Conservation (phyloP, 2,329 filamentous ascomycete genomes). For the Sclerotinia trifoliorum region DNA sequence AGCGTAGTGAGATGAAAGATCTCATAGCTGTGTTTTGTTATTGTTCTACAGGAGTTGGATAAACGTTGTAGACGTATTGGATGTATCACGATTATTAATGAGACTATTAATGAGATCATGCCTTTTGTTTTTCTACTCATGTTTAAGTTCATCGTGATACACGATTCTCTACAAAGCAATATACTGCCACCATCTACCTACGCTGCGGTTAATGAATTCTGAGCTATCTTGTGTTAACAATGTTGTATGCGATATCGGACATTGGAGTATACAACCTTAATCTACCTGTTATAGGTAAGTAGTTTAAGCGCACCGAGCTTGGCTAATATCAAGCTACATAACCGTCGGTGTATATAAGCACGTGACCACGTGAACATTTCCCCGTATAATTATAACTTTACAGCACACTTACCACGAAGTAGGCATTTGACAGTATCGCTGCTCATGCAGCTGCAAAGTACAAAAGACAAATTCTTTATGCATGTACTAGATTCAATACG, state of each 20-base stretch:
- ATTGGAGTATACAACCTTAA: neutral
- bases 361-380: neutral
- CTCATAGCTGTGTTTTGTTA: neutral
- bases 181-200: neutral
- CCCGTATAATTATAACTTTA: neutral
- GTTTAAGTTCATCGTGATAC: neutral
- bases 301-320: neutral
- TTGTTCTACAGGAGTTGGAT: neutral
- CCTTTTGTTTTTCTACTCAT: conserved; percentile 1
- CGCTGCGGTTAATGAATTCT: neutral
- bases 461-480: no score
- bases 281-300: neutral
- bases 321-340: neutral
- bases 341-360: no score
- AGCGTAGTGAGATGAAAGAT: conserved; percentile 10
- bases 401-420: no score
- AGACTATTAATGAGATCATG: conserved; percentile 29
- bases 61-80: neutral
- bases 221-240: neutral
- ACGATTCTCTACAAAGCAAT: neutral
- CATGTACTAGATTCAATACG: no score
- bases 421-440: neutral
- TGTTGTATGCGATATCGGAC: no score
- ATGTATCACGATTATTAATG: conserved; percentile 29
- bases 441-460: no score